phyloP scores from a whole-genome alignment of 345 rosid genomes.

The Chamaenerion angustifolium region DNA sequence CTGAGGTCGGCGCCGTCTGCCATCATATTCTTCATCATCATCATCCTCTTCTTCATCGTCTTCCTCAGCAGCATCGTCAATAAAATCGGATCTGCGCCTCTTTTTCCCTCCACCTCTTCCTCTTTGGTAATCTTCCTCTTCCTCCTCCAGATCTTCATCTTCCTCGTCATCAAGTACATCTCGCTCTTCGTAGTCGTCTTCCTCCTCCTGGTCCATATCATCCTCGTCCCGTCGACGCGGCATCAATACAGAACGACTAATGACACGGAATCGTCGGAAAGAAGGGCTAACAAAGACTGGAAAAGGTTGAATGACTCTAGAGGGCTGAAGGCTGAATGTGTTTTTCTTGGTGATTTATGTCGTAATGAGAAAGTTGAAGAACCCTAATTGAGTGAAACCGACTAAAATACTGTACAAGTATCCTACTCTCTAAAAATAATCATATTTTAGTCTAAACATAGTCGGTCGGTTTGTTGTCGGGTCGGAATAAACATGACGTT shows the following conservation, averaged over 20 bases:
- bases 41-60: constrained; percentile 72
- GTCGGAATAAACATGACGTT: too few species aligned
- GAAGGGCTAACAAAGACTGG: too few species aligned
- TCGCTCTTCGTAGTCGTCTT: constrained; percentile 16
- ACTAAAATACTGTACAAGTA: too few species aligned
- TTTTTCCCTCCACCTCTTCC: constrained; percentile 25
- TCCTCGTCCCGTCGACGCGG: constrained; percentile 5
- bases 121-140: constrained; percentile 38
- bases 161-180: constrained; percentile 25
- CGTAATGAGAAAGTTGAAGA: too few species aligned
- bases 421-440: too few species aligned
- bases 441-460: too few species aligned
- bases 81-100: constrained; percentile 63
- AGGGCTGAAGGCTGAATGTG: too few species aligned
- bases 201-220: constrained; percentile 13
- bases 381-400: too few species aligned
- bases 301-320: too few species aligned
- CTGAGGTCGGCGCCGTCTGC: constrained; percentile 19
- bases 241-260: background rate
- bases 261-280: too few species aligned
- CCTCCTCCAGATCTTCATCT: constrained; percentile 35
- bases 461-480: too few species aligned
- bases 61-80: constrained; percentile 82
- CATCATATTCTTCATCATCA: constrained; percentile 47
- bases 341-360: too few species aligned